phyloP scores from a whole-genome alignment of 768 basidiomycete genomes.

The Leucosporidium creatinivorum region DNA sequence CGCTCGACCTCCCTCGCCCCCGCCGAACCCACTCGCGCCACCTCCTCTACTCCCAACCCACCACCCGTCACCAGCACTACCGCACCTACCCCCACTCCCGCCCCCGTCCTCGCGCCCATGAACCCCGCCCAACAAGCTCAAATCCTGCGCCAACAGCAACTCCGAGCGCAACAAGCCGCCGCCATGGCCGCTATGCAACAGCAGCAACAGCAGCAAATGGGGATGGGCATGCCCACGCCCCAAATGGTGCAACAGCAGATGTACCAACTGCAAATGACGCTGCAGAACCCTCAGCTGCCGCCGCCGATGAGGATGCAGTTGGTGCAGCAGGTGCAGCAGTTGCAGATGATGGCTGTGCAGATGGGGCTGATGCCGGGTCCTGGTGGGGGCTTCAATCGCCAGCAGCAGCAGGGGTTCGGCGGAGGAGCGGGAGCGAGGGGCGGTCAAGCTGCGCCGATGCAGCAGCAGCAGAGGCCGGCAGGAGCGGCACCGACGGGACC shows the following conservation, averaged over 20 bases:
- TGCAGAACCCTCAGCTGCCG: conserved; percentile 19
- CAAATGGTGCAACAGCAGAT: conserved; percentile 77
- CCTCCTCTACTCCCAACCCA: background rate
- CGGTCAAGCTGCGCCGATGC: background rate
- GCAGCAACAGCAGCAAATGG: conserved; percentile 53
- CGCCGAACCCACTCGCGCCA: background rate
- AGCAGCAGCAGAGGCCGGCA: background rate
- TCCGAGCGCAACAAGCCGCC: conserved; percentile 50
- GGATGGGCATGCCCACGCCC: conserved; percentile 46
- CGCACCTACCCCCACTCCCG: too few relatives aligned
- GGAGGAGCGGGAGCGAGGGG: background rate
- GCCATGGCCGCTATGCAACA: too few relatives aligned
- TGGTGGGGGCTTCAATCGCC: conserved; percentile 48
- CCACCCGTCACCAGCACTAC: background rate
- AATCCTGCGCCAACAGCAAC: conserved; percentile 40
- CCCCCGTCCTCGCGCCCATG: background rate
- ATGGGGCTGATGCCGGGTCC: conserved; percentile 34
- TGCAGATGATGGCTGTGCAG: conserved; percentile 50
- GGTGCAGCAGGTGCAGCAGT: conserved; percentile 60
- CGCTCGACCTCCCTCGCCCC: background rate
- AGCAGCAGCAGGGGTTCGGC: background rate
- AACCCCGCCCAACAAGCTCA: conserved; percentile 23
- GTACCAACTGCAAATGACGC: conserved; percentile 51
- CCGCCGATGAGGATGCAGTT: conserved; percentile 33
- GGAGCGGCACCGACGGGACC: conserved; percentile 1